These are phyloP conservation scores for Anthracocystis panici-leucophaei DNA, from an alignment of 1,284 basidiomycete genomes.

Conservation along the genomic window DNA sequence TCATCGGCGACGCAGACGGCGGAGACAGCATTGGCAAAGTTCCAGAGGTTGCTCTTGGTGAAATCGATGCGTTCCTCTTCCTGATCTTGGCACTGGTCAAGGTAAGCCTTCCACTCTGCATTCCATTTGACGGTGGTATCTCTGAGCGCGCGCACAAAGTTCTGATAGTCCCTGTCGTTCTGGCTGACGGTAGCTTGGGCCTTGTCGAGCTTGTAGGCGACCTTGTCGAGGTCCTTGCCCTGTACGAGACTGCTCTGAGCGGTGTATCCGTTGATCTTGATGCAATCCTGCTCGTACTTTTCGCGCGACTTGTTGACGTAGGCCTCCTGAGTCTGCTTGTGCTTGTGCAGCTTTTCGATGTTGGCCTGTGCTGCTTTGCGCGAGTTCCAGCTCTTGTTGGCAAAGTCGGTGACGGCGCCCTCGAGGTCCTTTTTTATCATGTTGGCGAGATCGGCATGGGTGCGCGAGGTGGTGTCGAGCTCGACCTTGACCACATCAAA, in stretches of 20 bases:
- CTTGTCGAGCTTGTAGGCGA: constrained; percentile 85
- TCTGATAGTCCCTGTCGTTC: constrained; percentile 83
- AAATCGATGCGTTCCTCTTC: constrained; percentile 94
- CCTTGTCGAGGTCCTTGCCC: constrained; percentile 92
- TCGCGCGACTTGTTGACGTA: constrained; percentile 78
- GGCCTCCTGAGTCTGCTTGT: constrained; percentile 67
- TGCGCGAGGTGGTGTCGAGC: constrained; percentile 83
- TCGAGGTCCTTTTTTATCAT: constrained; percentile 86
- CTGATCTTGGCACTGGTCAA: constrained; percentile 85
- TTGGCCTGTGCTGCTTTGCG: constrained; percentile 57
- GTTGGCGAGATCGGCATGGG: constrained; percentile 78
- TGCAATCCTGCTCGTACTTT: constrained; percentile 93
- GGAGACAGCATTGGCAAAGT: constrained; percentile 93
- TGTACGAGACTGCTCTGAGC: constrained; percentile 93
- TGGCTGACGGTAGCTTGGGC: constrained; percentile 87
- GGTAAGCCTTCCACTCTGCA: constrained; percentile 81
- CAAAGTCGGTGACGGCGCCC: constrained; percentile 67
- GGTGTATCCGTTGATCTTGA: constrained; percentile 94
- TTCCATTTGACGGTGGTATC: constrained; percentile 91
- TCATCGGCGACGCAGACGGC: constrained; percentile 96
- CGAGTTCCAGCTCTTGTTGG: constrained; percentile 52
- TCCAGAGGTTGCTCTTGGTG: constrained; percentile 95
- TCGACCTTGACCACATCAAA: constrained; percentile 83
- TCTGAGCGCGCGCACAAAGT: constrained; percentile 83
- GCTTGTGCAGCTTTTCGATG: constrained; percentile 66